Base-by-base conservation (phyloP, 1,139 yeast species). In the Debaryomycetaceae sp. region DNA sequence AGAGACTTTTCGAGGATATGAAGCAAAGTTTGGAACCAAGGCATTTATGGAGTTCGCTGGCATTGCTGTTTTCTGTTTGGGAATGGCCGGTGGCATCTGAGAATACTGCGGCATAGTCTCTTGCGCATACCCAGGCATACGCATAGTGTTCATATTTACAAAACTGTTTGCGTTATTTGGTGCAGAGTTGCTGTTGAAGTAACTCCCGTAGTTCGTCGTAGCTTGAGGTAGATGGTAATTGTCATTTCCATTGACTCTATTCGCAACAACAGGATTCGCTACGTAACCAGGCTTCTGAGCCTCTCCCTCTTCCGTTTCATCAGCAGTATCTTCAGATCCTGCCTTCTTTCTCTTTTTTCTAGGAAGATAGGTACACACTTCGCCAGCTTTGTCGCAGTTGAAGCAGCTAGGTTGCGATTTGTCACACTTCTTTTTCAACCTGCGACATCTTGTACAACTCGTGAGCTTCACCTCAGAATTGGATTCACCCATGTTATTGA, bases 361-460 rank as follows among this genome's bases (percentile, higher is more conserved):
- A 53, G 59, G 78, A 3, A 73, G 67, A 47, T 76, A 77, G 16
- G 56, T 59, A 52, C 82, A 77, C 3, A 36, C 37, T 38, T 60
- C 67, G 4, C 59, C 57, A 3, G 69, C 65, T 42, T 61, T 67
- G 13, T 42, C 44, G 41, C 63, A 59, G 33, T 55, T 57, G 13
- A 51, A 41, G 41, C 63, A 59, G 41, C 58, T 61, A 4, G 63
- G 63, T 7, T 55, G 36, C 3, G 44, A 39, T 28, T 62, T 41
- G 4, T 59, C 47, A 32, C 63, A 59, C 39, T 50, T 56, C 44
- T 56, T 55, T 39, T 59, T 59, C 36, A 52, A 56, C 39, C 53
- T 55, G 11, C 61, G 53, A 41, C 63, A 59, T 32, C 63, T 44
- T 4, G 50, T 34, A 41, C 63, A 59, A 41, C 61, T 57, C n/a